phyloP scores from a whole-genome alignment of 495 filamentous ascomycete genomes.

The Lasiosphaeria ovina region DNA sequence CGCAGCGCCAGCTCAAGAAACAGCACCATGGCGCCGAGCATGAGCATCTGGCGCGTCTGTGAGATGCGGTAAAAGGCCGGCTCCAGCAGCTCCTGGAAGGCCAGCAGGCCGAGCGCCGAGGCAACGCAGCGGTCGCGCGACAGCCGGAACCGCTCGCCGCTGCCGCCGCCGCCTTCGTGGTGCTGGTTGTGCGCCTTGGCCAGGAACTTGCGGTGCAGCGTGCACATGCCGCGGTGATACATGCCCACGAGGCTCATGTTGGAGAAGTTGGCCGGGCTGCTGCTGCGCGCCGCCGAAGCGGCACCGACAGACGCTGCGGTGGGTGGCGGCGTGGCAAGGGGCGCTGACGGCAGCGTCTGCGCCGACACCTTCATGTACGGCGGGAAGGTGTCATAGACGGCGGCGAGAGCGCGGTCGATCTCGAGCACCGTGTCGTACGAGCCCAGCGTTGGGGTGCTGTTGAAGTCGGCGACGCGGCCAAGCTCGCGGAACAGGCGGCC shows the following conservation, averaged over 20 bases:
- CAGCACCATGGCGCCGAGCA: slow-evolving; percentile 9
- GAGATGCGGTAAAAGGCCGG: neutral
- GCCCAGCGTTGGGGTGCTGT: slow-evolving; percentile 15
- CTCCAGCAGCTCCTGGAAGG: slow-evolving; percentile 16
- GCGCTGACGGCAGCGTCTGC: too few relatives aligned
- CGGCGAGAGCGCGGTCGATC: slow-evolving; percentile 23
- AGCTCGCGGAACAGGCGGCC: slow-evolving; percentile 23
- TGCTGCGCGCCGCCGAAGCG: neutral
- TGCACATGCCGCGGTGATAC: slow-evolving; percentile 26
- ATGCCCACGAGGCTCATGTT: slow-evolving; percentile 22
- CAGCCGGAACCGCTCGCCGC: slow-evolving; percentile 6
- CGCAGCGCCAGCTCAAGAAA: too few relatives aligned
- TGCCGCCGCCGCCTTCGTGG: neutral
- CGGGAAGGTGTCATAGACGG: slow-evolving; percentile 12
- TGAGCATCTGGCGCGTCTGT: slow-evolving; percentile 4
- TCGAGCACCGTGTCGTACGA: slow-evolving; percentile 21
- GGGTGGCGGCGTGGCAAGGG: too few relatives aligned
- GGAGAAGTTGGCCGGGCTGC: slow-evolving; percentile 10
- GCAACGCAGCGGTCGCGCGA: slow-evolving; percentile 23
- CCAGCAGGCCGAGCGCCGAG: slow-evolving; percentile 21
- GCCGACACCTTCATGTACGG: slow-evolving; percentile 16
- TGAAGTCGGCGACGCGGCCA: slow-evolving; percentile 24
- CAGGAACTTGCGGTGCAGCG: slow-evolving; percentile 31
- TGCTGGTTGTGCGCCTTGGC: slow-evolving; percentile 9
- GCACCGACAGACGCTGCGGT: neutral